Conservation (phyloP, 164 flowering plant genomes). For the Kalanchoe fedtschenkoi region DNA sequence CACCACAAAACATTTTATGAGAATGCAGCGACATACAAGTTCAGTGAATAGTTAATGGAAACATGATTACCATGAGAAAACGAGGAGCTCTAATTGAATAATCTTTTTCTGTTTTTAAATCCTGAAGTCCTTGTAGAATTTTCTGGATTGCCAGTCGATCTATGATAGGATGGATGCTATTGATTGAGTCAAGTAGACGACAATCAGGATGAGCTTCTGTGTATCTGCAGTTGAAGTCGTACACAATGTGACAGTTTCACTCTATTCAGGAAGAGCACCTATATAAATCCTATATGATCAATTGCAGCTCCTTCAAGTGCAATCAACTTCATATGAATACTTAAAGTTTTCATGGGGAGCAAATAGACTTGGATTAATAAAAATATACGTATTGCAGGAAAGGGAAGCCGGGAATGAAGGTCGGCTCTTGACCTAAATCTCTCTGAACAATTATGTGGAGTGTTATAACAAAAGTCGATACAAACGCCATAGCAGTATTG, state of each 20-base stretch:
- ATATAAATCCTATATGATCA: not conserved
- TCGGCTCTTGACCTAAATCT: no score
- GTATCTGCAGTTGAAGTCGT: constrained; percentile 31
- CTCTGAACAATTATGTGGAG: no score
- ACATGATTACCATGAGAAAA: constrained; percentile 60
- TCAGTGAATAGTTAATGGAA: constrained; percentile 3
- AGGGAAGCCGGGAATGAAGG: no score
- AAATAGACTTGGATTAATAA: no score
- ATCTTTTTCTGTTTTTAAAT: constrained; percentile 26
- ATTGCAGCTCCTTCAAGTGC: no score
- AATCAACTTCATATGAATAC: no score
- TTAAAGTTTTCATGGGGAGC: no score
- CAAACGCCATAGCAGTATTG: no score
- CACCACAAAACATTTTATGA: not conserved
- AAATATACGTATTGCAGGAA: no score
- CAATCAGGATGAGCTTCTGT: constrained; percentile 32
- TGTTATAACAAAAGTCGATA: no score
- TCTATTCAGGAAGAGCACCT: not conserved
- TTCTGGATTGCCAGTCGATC: constrained; percentile 72
- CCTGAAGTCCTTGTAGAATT: constrained; percentile 56
- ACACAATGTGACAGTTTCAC: not conserved
- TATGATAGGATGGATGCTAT: constrained; percentile 57
- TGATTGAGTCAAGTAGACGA: constrained; percentile 63
- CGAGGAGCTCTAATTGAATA: constrained; percentile 57
- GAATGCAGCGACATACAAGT: not conserved